phyloP scores from a whole-genome alignment of 441 rosid species.

The Pelargonium cotyledonis region DNA sequence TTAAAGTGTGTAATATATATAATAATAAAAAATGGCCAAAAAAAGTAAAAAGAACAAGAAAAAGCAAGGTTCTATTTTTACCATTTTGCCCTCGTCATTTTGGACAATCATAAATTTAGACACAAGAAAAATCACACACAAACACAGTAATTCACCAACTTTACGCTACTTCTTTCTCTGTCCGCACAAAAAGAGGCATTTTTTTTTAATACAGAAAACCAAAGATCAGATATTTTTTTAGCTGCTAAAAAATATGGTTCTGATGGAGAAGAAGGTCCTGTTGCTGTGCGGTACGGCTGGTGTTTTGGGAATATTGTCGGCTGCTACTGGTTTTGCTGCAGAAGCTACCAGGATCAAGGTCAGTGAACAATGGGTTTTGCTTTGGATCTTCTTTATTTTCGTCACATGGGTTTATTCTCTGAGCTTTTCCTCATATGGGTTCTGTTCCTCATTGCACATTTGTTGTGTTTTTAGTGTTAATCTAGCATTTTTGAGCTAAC shows the following conservation, averaged over 20 bases:
- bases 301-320: slow-evolving; percentile 58
- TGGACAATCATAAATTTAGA: background rate
- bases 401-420: slow-evolving; percentile 16
- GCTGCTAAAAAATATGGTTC: background rate
- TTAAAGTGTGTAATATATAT: no score
- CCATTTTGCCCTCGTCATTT: background rate
- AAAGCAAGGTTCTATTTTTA: background rate
- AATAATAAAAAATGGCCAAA: no score
- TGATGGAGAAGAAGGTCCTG: slow-evolving; percentile 59
- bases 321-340: slow-evolving; percentile 75
- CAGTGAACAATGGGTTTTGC: background rate
- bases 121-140: background rate
- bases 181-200: background rate
- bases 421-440: background rate
- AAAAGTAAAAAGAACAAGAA: no score
- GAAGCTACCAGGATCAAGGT: slow-evolving; percentile 82
- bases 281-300: slow-evolving; percentile 43
- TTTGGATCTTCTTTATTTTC: slow-evolving; percentile 8
- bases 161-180: background rate
- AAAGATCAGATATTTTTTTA: background rate
- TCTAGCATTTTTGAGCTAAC: background rate
- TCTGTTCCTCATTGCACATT: background rate
- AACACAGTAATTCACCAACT: background rate
- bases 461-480: background rate
- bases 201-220: background rate